A percentile compares a stretch with the other conserved stretches of the same genome.
Conservation (phyloP, 2,329 filamentous ascomycete genomes). For the Lecanosticta acicola region DNA sequence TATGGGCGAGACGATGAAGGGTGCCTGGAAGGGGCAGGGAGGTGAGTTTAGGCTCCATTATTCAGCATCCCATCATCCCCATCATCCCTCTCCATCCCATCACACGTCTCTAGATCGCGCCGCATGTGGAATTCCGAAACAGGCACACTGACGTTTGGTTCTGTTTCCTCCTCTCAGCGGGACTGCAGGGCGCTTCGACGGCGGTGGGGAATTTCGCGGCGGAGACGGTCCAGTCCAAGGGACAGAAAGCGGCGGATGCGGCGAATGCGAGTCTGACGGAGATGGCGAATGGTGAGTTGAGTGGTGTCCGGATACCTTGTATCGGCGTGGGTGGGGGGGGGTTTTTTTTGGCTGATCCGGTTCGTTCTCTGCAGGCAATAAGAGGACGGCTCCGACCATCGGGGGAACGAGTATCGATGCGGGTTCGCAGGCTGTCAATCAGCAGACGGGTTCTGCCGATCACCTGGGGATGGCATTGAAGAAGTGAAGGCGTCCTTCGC, state of each 20-base stretch:
- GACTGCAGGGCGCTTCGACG: conserved; percentile 24
- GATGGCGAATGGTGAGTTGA: conserved; percentile 19
- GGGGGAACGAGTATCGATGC: conserved; percentile 23
- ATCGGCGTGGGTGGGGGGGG: not conserved
- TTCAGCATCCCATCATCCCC: not conserved
- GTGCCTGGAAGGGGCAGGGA: conserved; percentile 28
- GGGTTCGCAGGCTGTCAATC: conserved; percentile 25
- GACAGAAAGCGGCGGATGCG: conserved; percentile 28
- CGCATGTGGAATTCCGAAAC: no score
- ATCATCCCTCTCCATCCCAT: not conserved
- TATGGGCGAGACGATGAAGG: conserved; percentile 25
- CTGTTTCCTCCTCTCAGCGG: conserved; percentile 10
- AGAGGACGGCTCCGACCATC: conserved; percentile 24
- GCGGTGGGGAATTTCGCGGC: conserved; percentile 25
- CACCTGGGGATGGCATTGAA: conserved; percentile 27
- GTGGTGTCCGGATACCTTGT: not conserved
- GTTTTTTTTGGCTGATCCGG: no score
- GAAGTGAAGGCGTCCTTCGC: conserved; percentile 14
- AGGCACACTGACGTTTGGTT: not conserved
- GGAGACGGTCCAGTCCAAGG: conserved; percentile 22
- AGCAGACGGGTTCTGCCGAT: conserved; percentile 27
- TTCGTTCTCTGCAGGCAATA: conserved; percentile 10
- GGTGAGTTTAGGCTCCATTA: conserved; percentile 13
- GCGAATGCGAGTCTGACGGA: conserved; percentile 22
- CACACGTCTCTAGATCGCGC: no score